A percentile compares a stretch with the other conserved stretches of the same genome.
phyloP scores from a whole-genome alignment of 2,329 filamentous ascomycete species.

The Penicillium sp. region DNA sequence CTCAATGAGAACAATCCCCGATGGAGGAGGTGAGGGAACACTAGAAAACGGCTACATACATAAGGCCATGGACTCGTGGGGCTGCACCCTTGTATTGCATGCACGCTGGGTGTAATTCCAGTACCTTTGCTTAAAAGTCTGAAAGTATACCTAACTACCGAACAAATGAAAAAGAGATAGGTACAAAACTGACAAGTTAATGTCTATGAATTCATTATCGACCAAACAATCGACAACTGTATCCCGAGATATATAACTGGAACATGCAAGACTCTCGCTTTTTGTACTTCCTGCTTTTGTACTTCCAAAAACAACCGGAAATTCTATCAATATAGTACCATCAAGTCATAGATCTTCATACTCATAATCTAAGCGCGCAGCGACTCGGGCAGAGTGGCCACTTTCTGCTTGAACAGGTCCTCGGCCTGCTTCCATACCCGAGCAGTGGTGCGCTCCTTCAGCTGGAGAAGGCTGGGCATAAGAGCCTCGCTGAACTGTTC shows the following conservation, averaged over 20 bases:
- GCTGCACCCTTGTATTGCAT: too few species aligned
- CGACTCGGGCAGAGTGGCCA: conserved; percentile 58
- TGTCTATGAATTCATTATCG: neutral
- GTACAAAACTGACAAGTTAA: neutral
- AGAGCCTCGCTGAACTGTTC: conserved; percentile 79
- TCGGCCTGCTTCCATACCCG: conserved; percentile 80
- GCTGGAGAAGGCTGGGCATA: conserved; percentile 68
- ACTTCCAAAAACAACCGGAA: conserved; percentile 1
- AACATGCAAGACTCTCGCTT: conserved; percentile 15
- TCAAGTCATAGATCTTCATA: conserved; percentile 14
- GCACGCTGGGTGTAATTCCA: too few species aligned
- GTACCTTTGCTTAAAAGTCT: too few species aligned
- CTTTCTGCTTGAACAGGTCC: conserved; percentile 79
- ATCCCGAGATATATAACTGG: conserved; percentile 5
- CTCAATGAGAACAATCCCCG: too few species aligned
- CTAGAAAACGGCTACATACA: too few species aligned
- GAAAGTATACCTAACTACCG: too few species aligned
- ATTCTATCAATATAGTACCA: conserved; percentile 16
- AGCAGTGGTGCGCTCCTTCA: conserved; percentile 69
- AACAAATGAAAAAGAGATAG: too few species aligned
- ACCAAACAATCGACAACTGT: conserved; percentile 1
- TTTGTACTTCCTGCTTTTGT: conserved; percentile 1
- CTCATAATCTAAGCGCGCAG: conserved; percentile 15
- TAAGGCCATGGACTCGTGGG: too few species aligned
- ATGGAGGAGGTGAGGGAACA: too few species aligned